Evolutionary conservation across 169 alveolate genomes (phyloP).

Genomic region (Prorocentrum cordatum): DNA sequence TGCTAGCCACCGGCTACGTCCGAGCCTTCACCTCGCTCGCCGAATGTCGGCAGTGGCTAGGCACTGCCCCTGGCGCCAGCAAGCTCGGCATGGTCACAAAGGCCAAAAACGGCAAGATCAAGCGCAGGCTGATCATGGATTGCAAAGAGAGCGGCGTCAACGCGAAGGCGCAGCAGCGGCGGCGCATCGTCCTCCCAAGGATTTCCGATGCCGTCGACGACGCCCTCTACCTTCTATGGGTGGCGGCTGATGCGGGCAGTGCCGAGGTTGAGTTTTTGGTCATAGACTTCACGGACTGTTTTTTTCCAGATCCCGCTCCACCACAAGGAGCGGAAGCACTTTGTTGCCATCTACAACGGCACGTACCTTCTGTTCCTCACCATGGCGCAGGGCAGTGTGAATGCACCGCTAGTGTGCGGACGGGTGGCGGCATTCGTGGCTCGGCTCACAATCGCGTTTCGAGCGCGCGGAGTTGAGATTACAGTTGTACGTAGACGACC

Average conservation of each 20-base stretch:
- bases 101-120: background rate
- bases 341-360: background rate
- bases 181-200: background rate
- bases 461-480: background rate
- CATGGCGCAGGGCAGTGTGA: background rate
- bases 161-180: background rate
- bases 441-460: background rate
- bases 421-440: background rate
- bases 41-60: background rate
- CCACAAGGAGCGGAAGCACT: background rate
- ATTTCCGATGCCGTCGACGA: background rate
- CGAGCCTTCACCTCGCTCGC: background rate
- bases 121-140: background rate
- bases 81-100: background rate
- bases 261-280: background rate
- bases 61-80: background rate
- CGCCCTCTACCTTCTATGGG: background rate
- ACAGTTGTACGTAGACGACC: conserved; percentile 20
- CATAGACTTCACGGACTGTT: background rate
- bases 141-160: background rate
- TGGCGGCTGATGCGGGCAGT: background rate
- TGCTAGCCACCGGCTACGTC: background rate
- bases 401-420: conserved; percentile 10
- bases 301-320: background rate
- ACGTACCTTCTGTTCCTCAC: background rate